Base-by-base conservation (phyloP, 495 filamentous ascomycete species). In the Tuber aestivum region DNA sequence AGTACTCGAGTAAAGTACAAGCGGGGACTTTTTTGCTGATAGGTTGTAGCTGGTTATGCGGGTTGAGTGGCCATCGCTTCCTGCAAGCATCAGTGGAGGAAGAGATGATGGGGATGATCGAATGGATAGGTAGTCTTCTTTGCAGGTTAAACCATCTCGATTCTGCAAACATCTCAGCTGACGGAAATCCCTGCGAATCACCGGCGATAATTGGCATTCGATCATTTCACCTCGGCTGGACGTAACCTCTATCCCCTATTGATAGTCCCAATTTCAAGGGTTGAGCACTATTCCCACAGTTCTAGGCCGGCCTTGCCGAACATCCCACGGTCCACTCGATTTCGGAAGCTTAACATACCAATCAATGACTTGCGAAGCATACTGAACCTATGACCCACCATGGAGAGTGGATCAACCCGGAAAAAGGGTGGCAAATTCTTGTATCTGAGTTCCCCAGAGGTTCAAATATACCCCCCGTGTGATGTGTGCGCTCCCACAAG, bases 121-220 rank as follows among this genome's bases (percentile, higher is more conserved):
- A 65, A 65, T 65, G 14, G 56, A 65, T 65, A 65, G 20, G 27
- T 2, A 32, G 27, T 14, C 27, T 65, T 65, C 27, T 20, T 20
- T 32, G 56, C 35, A 12, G 14, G 50, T 27, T 56, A 27, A 56
- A 18, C 10, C 56, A 32, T 65, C 56, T 35, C 56, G 56, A 65
- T 65, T 10, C 56, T 65, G 56, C 10, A 65, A 65, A 65, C 56
- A 65, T 65, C 56, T 65, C 56, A 65, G 56, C 56, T 65, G 56
- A 65, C n/a, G 12, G 16, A 10, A 3, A 7, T 65, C 12, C 14
- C 56, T 35, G 56, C 56, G 14, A 65, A 65, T 65, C 56, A 35
- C 27, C n/a, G 32, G 56, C 20, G 18, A 32, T 65, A n/a, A 35
- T 18, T 35, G 56, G 56, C 12, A 65, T 65, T 65, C 56, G 16